Evolutionary conservation across 2,329 filamentous ascomycete genomes (phyloP), one percentile per base, ranked within the genome.

Genomic region (Pseudogymnoascus sp.): DNA sequence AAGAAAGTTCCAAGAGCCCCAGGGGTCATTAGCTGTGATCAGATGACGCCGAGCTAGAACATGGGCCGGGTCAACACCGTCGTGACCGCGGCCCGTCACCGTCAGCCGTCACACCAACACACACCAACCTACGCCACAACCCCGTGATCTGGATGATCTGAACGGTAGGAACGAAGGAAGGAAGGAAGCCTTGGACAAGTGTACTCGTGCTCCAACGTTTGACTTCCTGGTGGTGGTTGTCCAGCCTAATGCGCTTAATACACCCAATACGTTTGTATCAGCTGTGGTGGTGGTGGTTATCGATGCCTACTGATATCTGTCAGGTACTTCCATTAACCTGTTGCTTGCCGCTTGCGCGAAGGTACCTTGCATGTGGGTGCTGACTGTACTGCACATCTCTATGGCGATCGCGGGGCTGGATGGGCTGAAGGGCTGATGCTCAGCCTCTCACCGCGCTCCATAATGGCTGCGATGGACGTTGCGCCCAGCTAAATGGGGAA

Each of bases 401-500:
- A 55, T 33, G 29, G 49, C 45, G 49, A 55, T 35, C 49, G 49
- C 29, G 29, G 29, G 49, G 49, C 26, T 21, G 29, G 11, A 55
- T 35, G 29, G 49, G 49, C 29, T 55, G 29, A 35, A 55, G 29
- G 29, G 49, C n/a, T 33, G 29, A 21, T 10, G 49, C 29, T 55
- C 49, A 55, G 49, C 49, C 49, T 55, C 49, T 33, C 49, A 55
- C 16, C n/a, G 49, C 29, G 3, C 49, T 35, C 10, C n/a, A 33
- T 35, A 55, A 35, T 55, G 29, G 16, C 14, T 1, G 29, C 33
- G 29, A 55, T 35, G 29, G 29, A 35, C 0, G 49, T 35, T 29
- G 29, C 49, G 16, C 49, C 49, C 49, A 55, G 29, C 49, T 35
- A 55, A 55, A 55, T 55, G 10, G 49, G 49, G 49, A 55, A 55